Evolutionary conservation across 179 eudicot species (phyloP).

Genomic region (Beta corolliflora): DNA sequence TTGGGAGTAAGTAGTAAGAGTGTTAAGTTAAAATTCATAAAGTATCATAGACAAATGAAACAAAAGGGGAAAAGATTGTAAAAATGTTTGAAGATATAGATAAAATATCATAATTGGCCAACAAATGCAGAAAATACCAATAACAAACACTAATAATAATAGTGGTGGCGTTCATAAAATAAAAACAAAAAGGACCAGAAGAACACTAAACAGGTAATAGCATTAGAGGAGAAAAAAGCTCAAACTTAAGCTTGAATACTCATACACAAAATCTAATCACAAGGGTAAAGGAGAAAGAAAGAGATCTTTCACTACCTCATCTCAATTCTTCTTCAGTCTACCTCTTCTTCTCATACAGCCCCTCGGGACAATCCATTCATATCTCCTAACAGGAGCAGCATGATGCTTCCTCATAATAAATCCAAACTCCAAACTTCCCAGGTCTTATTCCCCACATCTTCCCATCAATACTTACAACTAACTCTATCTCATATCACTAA

Average conservation of each 20-base stretch:
- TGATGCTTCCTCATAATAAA: background rate
- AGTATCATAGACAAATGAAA: no score
- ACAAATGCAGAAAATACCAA: no score
- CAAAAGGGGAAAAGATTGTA: no score
- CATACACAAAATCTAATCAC: background rate
- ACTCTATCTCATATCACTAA: background rate
- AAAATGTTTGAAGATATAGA: no score
- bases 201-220: background rate
- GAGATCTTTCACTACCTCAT: background rate
- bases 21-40: no score
- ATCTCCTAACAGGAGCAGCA: background rate
- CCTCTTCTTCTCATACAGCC: background rate
- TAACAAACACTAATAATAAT: no score
- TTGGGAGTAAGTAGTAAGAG: no score
- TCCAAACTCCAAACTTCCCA: background rate
- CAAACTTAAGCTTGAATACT: no score
- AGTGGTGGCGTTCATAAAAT: no score
- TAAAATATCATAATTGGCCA: no score
- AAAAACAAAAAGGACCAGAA: no score
- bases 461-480: background rate
- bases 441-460: background rate
- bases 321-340: background rate
- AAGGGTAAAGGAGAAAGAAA: background rate
- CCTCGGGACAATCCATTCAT: background rate
- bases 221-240: background rate